Conservation (phyloP, 805 yeast genomes). For the Metschnikowia shivogae region DNA sequence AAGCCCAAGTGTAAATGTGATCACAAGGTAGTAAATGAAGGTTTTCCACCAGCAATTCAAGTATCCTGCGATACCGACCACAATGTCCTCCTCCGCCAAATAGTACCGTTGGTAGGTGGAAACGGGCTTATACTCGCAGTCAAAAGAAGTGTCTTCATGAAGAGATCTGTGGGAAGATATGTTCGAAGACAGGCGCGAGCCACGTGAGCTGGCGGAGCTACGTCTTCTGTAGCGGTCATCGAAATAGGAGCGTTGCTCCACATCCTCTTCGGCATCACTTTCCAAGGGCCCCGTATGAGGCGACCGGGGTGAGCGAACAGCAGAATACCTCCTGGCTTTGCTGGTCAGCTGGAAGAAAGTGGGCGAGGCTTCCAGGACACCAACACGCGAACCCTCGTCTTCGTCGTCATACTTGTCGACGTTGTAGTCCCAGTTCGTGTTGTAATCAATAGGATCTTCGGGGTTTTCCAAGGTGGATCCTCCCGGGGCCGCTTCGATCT, state of each 20-base stretch:
- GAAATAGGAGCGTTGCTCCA: constrained; percentile 16
- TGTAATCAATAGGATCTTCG: constrained; percentile 58
- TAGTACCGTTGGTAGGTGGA: constrained; percentile 74
- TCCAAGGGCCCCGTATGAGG: constrained; percentile 4
- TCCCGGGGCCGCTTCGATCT: constrained; percentile 84
- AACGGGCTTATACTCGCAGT: constrained; percentile 26
- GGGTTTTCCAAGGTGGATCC: constrained; percentile 68
- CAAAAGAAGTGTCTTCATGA: constrained; percentile 10
- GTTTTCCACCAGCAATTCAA: constrained; percentile 46
- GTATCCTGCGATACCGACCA: constrained; percentile 92
- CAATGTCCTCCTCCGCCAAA: constrained; percentile 92
- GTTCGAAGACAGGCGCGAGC: constrained; percentile 5
- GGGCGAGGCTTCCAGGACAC: neutral
- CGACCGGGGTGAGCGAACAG: constrained; percentile 13
- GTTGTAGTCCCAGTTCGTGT: constrained; percentile 68
- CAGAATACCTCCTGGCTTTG: constrained; percentile 4
- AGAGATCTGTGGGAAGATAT: constrained; percentile 7
- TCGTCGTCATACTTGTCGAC: constrained; percentile 41
- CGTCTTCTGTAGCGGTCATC: constrained; percentile 26
- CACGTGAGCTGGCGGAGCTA: constrained; percentile 13
- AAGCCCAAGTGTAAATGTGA: constrained; percentile 63
- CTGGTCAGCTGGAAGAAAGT: neutral
- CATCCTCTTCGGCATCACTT: constrained; percentile 7
- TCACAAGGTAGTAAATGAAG: constrained; percentile 48
- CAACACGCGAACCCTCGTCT: constrained; percentile 2